Evolutionary conservation across 2,329 filamentous ascomycete species (phyloP), one percentile per base, ranked within the genome.

Genomic region (Plectosphaerella sp.): DNA sequence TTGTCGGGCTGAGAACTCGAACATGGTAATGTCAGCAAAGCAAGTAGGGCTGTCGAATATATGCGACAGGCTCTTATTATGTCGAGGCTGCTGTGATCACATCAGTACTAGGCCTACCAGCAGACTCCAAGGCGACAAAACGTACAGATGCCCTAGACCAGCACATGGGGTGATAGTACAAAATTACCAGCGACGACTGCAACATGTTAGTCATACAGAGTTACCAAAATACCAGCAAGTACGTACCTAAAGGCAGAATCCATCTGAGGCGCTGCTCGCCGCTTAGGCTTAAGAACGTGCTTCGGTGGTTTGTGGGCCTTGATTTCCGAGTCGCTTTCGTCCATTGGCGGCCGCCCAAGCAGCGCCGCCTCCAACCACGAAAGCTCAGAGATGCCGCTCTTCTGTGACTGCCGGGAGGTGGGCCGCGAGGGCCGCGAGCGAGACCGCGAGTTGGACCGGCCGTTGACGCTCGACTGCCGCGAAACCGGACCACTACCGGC

Each of bases 291-390:
- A 15, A 52, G 53, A 37, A 61, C 58, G 10, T 57, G 56, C 7
- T 58, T 54, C 36, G 56, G 56, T 22, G 22, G 22, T 22, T 22
- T 22, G 22, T 22, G 22, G 22, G 22, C 22, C 35, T 62, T 62
- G 18, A 63, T 61, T 0, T 61, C 57, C 12, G 62, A 62, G 52
- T 62, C 67, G 15, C 61, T 59, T 18, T 54, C 55, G 5, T 48
- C 22, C 53, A 67, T 71, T 6, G 56, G 54, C 12, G 69, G 60
- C 11, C 64, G 61, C 35, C 69, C 69, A 1, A 72, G 57, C 2
- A 72, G 63, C 50, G 71, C 69, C 2, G 69, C 69, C 54, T 72
- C 69, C 10, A 72, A 54, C 7, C 67, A 71, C 52, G 69, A 68
- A 42, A 72, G 56, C 8, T 70, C 69, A 10, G 69, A 72, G 2